Percentiles rank a stretch among this genome's conserved stretches.
These are phyloP conservation scores for Penicillium odoratum DNA, from an alignment of 495 filamentous ascomycete species.

Conservation along the genomic window DNA sequence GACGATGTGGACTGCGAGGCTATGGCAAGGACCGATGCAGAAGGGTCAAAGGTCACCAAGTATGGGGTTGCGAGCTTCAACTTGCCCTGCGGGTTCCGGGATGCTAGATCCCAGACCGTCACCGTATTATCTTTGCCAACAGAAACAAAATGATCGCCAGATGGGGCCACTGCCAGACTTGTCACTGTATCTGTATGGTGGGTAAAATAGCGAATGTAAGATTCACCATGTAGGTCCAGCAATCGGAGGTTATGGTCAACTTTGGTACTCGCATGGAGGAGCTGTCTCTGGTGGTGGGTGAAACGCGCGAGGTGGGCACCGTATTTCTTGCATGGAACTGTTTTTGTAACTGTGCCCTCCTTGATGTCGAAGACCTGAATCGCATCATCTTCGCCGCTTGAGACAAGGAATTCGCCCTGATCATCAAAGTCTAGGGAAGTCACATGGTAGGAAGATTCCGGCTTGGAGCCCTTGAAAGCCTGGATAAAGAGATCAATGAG, in stretches of 20 bases:
- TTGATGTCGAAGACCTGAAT: slow-evolving; percentile 93
- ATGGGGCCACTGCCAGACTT: slow-evolving; percentile 61
- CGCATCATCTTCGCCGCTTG: slow-evolving; percentile 85
- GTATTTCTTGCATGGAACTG: slow-evolving; percentile 86
- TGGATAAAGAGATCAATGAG: slow-evolving; percentile 10
- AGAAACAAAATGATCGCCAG: slow-evolving; percentile 86
- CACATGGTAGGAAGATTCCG: slow-evolving; percentile 39
- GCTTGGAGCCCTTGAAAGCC: slow-evolving; percentile 42
- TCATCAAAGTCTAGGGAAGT: slow-evolving; percentile 96
- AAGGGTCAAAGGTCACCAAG: slow-evolving; percentile 84
- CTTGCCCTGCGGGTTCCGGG: slow-evolving; percentile 71
- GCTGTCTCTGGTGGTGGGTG: slow-evolving; percentile 80
- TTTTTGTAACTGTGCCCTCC: slow-evolving; percentile 83
- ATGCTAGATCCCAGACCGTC: slow-evolving; percentile 78
- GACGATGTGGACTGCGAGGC: slow-evolving; percentile 74
- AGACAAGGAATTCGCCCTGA: slow-evolving; percentile 83
- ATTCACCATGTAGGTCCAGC: slow-evolving; percentile 91
- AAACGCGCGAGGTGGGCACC: slow-evolving; percentile 92
- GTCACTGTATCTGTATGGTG: slow-evolving; percentile 86
- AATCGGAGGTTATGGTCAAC: slow-evolving; percentile 79
- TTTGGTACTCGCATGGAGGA: slow-evolving; percentile 95
- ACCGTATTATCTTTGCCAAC: slow-evolving; percentile 87
- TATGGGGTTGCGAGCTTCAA: slow-evolving; percentile 75
- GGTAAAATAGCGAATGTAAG: slow-evolving; percentile 90
- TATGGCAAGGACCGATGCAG: slow-evolving; percentile 86